Evolutionary conservation across 495 filamentous ascomycete species (phyloP), one percentile per base, ranked within the genome.

Genomic region (Sabuloglossum arenarium): DNA sequence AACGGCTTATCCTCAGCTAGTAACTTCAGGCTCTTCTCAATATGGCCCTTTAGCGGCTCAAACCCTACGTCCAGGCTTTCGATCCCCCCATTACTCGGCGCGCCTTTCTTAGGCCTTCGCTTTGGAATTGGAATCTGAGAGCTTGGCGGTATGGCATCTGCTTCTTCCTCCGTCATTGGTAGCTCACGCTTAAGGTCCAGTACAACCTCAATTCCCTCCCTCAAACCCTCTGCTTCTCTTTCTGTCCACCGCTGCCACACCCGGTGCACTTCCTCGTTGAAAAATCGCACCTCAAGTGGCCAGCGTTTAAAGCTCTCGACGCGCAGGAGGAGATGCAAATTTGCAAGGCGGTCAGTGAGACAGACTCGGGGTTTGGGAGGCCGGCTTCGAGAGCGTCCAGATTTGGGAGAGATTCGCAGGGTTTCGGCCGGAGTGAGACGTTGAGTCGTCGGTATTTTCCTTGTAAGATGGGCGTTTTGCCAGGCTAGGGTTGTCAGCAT

Each of bases 221-320:
- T 70, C 19, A 86, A 57, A 34, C 65, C 61, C 24, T 71, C 70
- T 47, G 68, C 63, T 8, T 69, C 71, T 16, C 72, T 71, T 2
- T 74, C 66, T 56, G 71, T 76, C 73, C 78, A 82, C 37, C 66
- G 67, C 37, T 74, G 63, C 91, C 91, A 98, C 0, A 71, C 66
- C 29, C 69, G 62, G 59, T 82, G 73, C 0, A 84, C 81, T 56
- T 94, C 84, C 0, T 71, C 67, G 9, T 69, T 71, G 61, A 95
- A 94, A 65, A 96, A 95, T 9, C 84, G 79, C 19, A 96, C 62
- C 16, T 75, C 74, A 30, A 98, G 70, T n/a, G 88, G 88, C 88
- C 86, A 93, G 27, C 75, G 68, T 9, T 68, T 64, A 64, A 98
- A 96, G 61, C 82, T 86, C 3, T 75, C 73, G 6, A 85, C 84